Percentiles rank a stretch among this genome's conserved stretches.
Evolutionary conservation across 164 flowering plant genomes (phyloP).

Genomic region (Brasenia schreberi): DNA sequence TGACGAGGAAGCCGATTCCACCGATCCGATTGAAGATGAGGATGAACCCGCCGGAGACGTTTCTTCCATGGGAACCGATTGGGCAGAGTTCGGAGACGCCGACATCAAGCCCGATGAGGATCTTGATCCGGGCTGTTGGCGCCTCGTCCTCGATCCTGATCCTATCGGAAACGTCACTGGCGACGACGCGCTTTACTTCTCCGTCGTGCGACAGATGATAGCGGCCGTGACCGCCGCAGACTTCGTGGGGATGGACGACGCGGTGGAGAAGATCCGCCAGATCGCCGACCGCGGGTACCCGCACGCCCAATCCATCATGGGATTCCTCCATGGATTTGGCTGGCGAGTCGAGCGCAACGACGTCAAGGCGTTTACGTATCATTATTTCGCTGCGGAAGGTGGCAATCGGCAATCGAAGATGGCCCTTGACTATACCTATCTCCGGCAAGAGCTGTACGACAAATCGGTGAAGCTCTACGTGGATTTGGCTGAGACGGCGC

Average conservation of each 20-base stretch:
- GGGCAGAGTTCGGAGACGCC: slow-evolving; percentile 74
- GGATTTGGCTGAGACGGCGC: slow-evolving; percentile 78
- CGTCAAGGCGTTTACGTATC: slow-evolving; percentile 58
- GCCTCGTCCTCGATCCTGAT: slow-evolving; percentile 58
- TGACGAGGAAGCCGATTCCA: slow-evolving; percentile 39
- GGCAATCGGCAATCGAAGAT: slow-evolving; percentile 86
- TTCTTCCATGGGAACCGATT: slow-evolving; percentile 29
- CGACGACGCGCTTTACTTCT: slow-evolving; percentile 30
- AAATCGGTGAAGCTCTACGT: slow-evolving; percentile 78
- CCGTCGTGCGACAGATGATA: slow-evolving; percentile 41
- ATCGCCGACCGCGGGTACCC: slow-evolving; percentile 36
- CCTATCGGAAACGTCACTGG: neutral
- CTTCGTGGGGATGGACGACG: slow-evolving; percentile 43
- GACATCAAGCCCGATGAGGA: slow-evolving; percentile 45
- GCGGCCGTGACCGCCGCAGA: slow-evolving; percentile 41
- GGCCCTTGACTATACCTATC: slow-evolving; percentile 75
- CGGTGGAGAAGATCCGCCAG: slow-evolving; percentile 46
- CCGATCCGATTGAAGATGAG: slow-evolving; percentile 15
- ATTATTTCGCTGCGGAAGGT: slow-evolving; percentile 59
- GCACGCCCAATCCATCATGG: slow-evolving; percentile 70
- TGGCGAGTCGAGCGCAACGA: slow-evolving; percentile 39
- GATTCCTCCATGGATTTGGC: slow-evolving; percentile 64
- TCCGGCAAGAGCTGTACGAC: slow-evolving; percentile 75
- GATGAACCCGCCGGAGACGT: neutral
- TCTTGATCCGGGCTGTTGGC: slow-evolving; percentile 96